These are phyloP conservation scores for Sicyos edulis DNA, from an alignment of 306 rosid species.

Conservation along the genomic window DNA sequence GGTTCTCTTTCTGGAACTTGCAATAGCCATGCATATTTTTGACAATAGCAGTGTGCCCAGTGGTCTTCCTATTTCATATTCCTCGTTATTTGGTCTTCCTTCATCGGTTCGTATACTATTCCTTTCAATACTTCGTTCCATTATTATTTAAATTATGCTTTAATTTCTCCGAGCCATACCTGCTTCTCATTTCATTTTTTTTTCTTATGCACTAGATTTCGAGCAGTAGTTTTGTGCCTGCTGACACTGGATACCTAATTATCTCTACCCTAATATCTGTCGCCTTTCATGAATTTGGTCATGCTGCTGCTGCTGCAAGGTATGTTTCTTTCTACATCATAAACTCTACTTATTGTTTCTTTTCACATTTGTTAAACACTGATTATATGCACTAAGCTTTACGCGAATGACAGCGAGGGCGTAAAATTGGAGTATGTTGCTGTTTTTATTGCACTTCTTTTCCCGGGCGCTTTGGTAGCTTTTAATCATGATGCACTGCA, in stretches of 20 bases:
- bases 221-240: constrained; percentile 34
- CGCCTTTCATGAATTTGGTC: constrained; percentile 64
- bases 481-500: constrained; percentile 53
- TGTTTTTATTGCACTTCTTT: constrained; percentile 58
- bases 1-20: constrained; percentile 59
- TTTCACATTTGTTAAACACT: neutral
- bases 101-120: constrained; percentile 30
- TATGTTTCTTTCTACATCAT: constrained; percentile 23
- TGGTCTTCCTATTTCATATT: constrained; percentile 20
- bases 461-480: constrained; percentile 93
- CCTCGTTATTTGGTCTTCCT: constrained; percentile 47
- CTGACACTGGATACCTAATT: constrained; percentile 48
- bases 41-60: constrained; percentile 19
- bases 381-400: constrained; percentile 19
- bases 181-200: constrained; percentile 3
- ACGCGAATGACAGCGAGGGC: constrained; percentile 70
- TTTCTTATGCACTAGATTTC: constrained; percentile 21
- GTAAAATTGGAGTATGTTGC: constrained; percentile 73
- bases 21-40: constrained; percentile 39
- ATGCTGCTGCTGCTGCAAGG: constrained; percentile 81
- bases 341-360: neutral
- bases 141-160: neutral
- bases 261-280: constrained; percentile 63
- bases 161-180: neutral
- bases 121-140: constrained; percentile 11